phyloP scores from a whole-genome alignment of 768 basidiomycete species.

The Thelephora aurantiotincta region DNA sequence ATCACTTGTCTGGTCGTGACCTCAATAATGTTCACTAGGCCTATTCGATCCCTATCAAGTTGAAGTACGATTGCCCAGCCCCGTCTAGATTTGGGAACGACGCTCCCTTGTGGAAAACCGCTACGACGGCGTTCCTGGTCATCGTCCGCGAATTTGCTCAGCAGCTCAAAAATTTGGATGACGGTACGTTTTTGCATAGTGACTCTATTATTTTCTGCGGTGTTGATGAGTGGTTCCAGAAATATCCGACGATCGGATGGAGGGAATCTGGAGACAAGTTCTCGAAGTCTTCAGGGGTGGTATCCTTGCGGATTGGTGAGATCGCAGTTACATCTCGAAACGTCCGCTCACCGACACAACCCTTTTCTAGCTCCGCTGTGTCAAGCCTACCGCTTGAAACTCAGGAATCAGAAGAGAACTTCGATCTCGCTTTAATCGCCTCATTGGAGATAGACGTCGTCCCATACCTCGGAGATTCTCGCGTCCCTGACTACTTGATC shows the following conservation, averaged over 20 bases:
- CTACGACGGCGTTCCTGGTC: constrained; percentile 64
- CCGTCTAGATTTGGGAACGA: constrained; percentile 84
- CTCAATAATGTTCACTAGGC: constrained; percentile 30
- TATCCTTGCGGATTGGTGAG: constrained; percentile 76
- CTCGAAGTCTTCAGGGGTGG: constrained; percentile 73
- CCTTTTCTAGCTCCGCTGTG: constrained; percentile 32
- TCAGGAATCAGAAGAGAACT: constrained; percentile 72
- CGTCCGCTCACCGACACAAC: neutral
- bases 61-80: constrained; percentile 90
- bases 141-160: constrained; percentile 54
- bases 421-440: constrained; percentile 68
- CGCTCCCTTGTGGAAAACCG: constrained; percentile 86
- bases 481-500: constrained; percentile 61
- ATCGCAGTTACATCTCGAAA: neutral
- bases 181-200: constrained; percentile 24
- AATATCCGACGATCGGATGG: constrained; percentile 48
- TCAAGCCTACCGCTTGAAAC: constrained; percentile 44
- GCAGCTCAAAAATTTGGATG: constrained; percentile 34
- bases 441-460: constrained; percentile 71
- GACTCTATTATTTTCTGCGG: neutral
- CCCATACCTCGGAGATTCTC: constrained; percentile 53
- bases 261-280: constrained; percentile 77
- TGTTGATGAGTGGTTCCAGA: constrained; percentile 18
- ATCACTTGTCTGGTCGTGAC: neutral
- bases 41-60: constrained; percentile 80